These are phyloP conservation scores for Pholiota microspora DNA, from an alignment of 768 basidiomycete species.

Conservation along the genomic window DNA sequence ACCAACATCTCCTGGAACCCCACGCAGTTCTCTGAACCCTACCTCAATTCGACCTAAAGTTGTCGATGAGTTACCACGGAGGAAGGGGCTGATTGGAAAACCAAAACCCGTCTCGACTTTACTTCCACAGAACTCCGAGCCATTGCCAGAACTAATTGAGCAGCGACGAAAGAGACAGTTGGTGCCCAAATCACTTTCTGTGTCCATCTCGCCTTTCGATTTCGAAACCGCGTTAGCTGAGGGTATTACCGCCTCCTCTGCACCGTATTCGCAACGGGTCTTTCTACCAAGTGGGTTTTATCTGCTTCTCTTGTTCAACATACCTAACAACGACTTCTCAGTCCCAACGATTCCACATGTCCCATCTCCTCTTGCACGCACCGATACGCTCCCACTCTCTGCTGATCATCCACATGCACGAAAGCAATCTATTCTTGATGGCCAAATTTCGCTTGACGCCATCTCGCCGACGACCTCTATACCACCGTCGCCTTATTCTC, in stretches of 20 bases:
- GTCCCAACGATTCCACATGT: conserved; percentile 33
- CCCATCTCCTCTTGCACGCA: conserved; percentile 48
- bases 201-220: conserved; percentile 56
- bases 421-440: conserved; percentile 67
- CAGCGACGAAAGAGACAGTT: conserved; percentile 52
- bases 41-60: conserved; percentile 19
- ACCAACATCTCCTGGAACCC: conserved; percentile 77
- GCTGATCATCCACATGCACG: conserved; percentile 75
- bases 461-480: conserved; percentile 27
- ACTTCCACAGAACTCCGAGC: conserved; percentile 27
- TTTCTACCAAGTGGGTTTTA: conserved; percentile 24
- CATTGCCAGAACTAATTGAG: conserved; percentile 48
- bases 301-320: conserved; percentile 5
- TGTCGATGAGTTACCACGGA: conserved; percentile 31
- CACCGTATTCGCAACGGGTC: conserved; percentile 27
- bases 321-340: conserved; percentile 10
- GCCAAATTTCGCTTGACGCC: conserved; percentile 34
- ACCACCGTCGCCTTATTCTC: conserved; percentile 30
- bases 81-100: conserved; percentile 60
- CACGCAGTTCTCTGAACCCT: conserved; percentile 29
- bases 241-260: conserved; percentile 26
- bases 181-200: conserved; percentile 60
- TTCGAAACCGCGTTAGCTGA: conserved; percentile 34
- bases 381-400: conserved; percentile 48
- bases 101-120: conserved; percentile 12